These are phyloP conservation scores for Paecilomyces sp. DNA, from an alignment of 2,329 filamentous ascomycete genomes.

Conservation along the genomic window DNA sequence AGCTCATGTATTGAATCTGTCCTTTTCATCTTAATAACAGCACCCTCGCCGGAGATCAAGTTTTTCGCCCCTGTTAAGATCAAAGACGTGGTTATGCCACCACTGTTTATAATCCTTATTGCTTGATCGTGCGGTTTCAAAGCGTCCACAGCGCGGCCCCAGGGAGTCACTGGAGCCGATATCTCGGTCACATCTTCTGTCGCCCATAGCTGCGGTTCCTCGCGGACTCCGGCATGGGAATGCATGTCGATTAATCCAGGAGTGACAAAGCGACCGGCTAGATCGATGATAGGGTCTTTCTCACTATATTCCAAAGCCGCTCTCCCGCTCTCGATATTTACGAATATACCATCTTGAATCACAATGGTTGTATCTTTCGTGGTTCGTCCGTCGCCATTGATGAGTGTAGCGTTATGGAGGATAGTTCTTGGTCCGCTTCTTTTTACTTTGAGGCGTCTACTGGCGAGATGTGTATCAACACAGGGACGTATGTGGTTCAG, in stretches of 20 bases:
- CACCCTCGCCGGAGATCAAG: conserved; percentile 65
- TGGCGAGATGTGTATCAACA: not conserved
- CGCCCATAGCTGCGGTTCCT: conserved; percentile 48
- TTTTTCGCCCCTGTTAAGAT: conserved; percentile 61
- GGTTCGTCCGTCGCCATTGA: not conserved
- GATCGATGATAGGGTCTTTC: not conserved
- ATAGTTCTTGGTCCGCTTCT: not conserved
- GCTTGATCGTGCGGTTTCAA: conserved; percentile 57
- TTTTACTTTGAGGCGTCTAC: not conserved
- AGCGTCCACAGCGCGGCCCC: conserved; percentile 58
- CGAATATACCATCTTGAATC: not conserved
- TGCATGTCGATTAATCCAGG: conserved; percentile 66
- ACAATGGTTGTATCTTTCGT: not conserved
- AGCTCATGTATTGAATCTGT: conserved; percentile 48
- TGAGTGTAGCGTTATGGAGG: not conserved
- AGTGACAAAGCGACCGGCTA: conserved; percentile 52
- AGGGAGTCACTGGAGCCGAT: conserved; percentile 35
- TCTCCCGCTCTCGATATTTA: not conserved
- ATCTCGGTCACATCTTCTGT: conserved; percentile 26
- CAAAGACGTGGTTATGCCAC: conserved; percentile 19
- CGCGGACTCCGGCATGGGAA: conserved; percentile 55
- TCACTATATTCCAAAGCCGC: not conserved
- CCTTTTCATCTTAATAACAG: conserved; percentile 52
- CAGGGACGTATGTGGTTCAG: not conserved
- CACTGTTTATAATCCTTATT: conserved; percentile 31